Conservation (phyloP, 1,284 basidiomycete genomes). For the Anthracocystis panici-leucophaei region DNA sequence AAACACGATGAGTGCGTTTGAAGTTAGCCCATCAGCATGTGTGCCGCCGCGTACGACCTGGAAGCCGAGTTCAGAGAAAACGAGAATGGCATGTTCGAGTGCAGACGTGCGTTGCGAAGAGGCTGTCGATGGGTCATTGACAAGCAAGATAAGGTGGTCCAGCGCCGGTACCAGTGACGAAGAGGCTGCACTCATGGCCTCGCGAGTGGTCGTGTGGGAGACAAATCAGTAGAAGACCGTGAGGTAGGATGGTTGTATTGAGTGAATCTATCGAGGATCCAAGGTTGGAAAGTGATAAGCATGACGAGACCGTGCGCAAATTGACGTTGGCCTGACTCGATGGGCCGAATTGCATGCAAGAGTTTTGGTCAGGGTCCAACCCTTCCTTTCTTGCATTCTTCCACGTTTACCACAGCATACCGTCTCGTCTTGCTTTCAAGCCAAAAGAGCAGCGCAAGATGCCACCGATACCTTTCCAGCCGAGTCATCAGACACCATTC, state of each 20-base stretch:
- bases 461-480: slow-evolving; percentile 48
- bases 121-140: slow-evolving; percentile 30
- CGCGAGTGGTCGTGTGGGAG: neutral
- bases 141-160: slow-evolving; percentile 56
- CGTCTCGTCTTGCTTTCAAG: neutral
- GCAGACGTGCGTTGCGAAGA: slow-evolving; percentile 19
- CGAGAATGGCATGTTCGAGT: slow-evolving; percentile 38
- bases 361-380: slow-evolving; percentile 13
- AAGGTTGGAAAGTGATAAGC: neutral
- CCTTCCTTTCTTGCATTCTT: slow-evolving; percentile 1
- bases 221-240: too few relatives aligned
- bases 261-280: too few relatives aligned
- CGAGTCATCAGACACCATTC: slow-evolving; percentile 51
- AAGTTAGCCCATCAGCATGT: slow-evolving; percentile 54
- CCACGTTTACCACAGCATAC: neutral
- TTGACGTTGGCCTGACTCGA: slow-evolving; percentile 11
- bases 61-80: slow-evolving; percentile 53
- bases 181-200: slow-evolving; percentile 13
- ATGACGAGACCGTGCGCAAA: slow-evolving; percentile 10
- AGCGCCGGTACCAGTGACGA: slow-evolving; percentile 35
- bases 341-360: neutral
- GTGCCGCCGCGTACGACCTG: slow-evolving; percentile 48
- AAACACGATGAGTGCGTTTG: slow-evolving; percentile 56
- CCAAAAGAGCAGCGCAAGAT: slow-evolving; percentile 10
- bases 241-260: too few relatives aligned